phyloP scores from a whole-genome alignment of 148 eudicot species.

The Arbutus unedo region DNA sequence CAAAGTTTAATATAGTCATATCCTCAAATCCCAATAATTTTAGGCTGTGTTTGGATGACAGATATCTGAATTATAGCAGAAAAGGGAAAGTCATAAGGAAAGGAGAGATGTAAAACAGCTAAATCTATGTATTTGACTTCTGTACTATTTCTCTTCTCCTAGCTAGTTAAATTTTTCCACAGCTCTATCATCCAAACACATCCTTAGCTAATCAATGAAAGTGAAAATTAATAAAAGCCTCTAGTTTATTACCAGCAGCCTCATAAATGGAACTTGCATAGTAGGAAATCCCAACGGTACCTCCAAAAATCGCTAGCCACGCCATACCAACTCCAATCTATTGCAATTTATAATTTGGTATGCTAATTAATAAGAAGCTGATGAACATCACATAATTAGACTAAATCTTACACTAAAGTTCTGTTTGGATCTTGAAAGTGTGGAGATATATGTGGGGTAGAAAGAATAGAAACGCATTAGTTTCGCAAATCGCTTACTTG shows the following conservation, averaged over 20 bases:
- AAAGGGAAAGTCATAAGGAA: not conserved
- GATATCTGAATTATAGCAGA: not conserved
- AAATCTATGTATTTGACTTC: not conserved
- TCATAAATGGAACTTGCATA: conserved; percentile 58
- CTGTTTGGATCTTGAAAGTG: not conserved
- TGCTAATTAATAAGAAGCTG: not conserved
- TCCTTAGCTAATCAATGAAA: not conserved
- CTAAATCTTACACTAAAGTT: not conserved
- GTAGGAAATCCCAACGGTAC: conserved; percentile 46
- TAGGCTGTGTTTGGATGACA: not conserved
- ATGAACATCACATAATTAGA: not conserved
- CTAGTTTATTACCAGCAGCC: conserved; percentile 61
- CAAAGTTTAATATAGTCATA: not conserved
- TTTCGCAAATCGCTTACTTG: not conserved
- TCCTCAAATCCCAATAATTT: not conserved
- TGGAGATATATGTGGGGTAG: not conserved
- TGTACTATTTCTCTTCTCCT: not conserved
- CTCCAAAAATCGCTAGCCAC: conserved; percentile 49
- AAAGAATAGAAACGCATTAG: not conserved
- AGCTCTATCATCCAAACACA: not conserved
- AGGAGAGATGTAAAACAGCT: not conserved
- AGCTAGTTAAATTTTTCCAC: not conserved
- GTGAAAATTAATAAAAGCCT: not conserved
- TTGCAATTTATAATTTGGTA: not conserved
- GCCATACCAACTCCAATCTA: conserved; percentile 62